These are phyloP conservation scores for Cadophora gregata DNA, from an alignment of 2,329 filamentous ascomycete genomes.

Conservation along the genomic window DNA sequence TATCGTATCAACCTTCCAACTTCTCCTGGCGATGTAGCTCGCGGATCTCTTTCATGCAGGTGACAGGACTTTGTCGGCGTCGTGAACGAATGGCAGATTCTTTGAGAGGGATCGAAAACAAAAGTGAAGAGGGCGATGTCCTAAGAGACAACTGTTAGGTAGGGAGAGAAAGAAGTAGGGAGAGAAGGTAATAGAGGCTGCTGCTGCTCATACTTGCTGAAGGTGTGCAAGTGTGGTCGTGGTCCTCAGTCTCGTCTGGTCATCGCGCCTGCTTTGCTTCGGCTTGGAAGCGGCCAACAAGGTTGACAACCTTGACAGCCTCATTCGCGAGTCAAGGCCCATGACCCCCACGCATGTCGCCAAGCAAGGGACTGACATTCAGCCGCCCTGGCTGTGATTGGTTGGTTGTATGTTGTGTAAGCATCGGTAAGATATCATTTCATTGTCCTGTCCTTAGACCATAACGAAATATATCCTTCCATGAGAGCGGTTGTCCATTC, in stretches of 20 bases:
- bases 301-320: slow-evolving; percentile 7
- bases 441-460: no score
- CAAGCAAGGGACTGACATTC: background rate
- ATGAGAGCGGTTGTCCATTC: background rate
- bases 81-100: background rate
- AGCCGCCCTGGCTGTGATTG: background rate
- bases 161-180: background rate
- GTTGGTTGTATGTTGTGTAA: background rate
- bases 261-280: slow-evolving; percentile 13
- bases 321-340: background rate
- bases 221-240: no score
- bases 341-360: background rate
- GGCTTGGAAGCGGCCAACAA: background rate
- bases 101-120: background rate
- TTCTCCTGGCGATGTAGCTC: slow-evolving; percentile 11
- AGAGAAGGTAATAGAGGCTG: background rate
- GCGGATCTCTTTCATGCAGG: slow-evolving; percentile 3
- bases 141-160: background rate
- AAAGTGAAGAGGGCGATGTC: background rate
- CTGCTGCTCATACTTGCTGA: background rate
- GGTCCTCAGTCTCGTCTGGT: background rate
- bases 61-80: slow-evolving; percentile 1
- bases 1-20: slow-evolving; percentile 1
- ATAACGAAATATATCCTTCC: no score
- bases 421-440: no score